Evolutionary conservation across 2,329 filamentous ascomycete genomes (phyloP).

Genomic region (Pseudocercospora crystallina): DNA sequence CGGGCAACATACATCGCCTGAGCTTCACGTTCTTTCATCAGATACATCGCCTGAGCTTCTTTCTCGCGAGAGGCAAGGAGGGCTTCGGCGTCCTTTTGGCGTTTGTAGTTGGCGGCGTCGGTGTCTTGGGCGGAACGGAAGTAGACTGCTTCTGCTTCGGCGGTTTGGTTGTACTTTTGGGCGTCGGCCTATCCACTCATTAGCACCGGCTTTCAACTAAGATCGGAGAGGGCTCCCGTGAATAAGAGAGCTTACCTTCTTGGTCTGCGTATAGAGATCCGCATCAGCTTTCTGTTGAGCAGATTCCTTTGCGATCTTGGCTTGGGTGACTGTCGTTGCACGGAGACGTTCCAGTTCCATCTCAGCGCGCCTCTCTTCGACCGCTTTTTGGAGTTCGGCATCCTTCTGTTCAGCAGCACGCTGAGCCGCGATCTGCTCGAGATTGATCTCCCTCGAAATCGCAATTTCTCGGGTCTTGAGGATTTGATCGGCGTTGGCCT

Average conservation of each 20-base stretch:
- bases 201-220: too few species aligned
- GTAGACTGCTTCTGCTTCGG: constrained; percentile 56
- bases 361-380: constrained; percentile 73
- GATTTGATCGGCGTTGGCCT: constrained; percentile 72
- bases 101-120: constrained; percentile 43
- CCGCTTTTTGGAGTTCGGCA: constrained; percentile 75
- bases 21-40: constrained; percentile 46
- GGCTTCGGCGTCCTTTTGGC: constrained; percentile 30
- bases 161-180: constrained; percentile 60
- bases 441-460: constrained; percentile 71
- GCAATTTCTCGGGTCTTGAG: constrained; percentile 71
- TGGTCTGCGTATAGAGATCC: constrained; percentile 49
- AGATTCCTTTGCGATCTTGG: constrained; percentile 59
- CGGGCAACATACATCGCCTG: constrained; percentile 26
- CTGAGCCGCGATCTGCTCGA: constrained; percentile 71
- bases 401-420: constrained; percentile 73
- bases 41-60: constrained; percentile 36
- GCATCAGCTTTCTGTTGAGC: constrained; percentile 53
- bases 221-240: too few species aligned
- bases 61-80: constrained; percentile 22
- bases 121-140: constrained; percentile 43
- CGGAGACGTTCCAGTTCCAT: constrained; percentile 80
- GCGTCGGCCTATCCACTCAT: constrained; percentile 43
- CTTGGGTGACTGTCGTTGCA: constrained; percentile 75
- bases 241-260: constrained; percentile 27